These are phyloP conservation scores for Sarocladiaceae sp. DNA, from an alignment of 2,329 filamentous ascomycete species.

Conservation along the genomic window DNA sequence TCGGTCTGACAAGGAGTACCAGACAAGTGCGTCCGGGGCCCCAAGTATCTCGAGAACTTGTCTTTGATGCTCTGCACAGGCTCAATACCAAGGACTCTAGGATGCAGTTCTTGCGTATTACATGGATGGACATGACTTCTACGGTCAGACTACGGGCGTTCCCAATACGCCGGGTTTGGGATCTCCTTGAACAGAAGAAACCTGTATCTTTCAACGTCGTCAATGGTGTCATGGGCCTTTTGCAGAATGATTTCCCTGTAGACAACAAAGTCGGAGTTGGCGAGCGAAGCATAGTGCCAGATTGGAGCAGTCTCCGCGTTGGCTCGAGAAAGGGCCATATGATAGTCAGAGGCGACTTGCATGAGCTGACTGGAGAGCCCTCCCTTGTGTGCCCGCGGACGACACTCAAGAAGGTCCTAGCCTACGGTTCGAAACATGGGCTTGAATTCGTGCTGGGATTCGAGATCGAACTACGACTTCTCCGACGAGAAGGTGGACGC, in stretches of 20 bases:
- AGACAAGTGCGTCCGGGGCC: neutral
- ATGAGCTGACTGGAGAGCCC: conserved; percentile 46
- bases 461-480: conserved; percentile 75
- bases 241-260: conserved; percentile 40
- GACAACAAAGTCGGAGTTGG: neutral
- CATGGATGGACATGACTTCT: conserved; percentile 77
- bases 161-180: conserved; percentile 54
- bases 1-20: conserved; percentile 36
- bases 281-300: conserved; percentile 21
- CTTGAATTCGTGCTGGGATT: conserved; percentile 68
- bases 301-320: conserved; percentile 56
- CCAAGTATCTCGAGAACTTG: neutral
- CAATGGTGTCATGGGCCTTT: conserved; percentile 57
- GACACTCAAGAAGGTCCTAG: conserved; percentile 51
- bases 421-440: conserved; percentile 44
- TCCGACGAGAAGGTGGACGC: conserved; percentile 40
- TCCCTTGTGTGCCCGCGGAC: conserved; percentile 61
- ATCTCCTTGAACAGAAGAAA: conserved; percentile 39
- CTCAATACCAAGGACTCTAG: conserved; percentile 12
- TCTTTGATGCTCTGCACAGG: neutral
- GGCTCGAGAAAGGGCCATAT: conserved; percentile 59
- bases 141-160: conserved; percentile 63
- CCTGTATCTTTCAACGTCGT: conserved; percentile 56
- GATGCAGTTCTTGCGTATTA: conserved; percentile 65
- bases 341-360: conserved; percentile 65